phyloP scores from a whole-genome alignment of 108 stramenopile species.

The Nitzschia sp. region DNA sequence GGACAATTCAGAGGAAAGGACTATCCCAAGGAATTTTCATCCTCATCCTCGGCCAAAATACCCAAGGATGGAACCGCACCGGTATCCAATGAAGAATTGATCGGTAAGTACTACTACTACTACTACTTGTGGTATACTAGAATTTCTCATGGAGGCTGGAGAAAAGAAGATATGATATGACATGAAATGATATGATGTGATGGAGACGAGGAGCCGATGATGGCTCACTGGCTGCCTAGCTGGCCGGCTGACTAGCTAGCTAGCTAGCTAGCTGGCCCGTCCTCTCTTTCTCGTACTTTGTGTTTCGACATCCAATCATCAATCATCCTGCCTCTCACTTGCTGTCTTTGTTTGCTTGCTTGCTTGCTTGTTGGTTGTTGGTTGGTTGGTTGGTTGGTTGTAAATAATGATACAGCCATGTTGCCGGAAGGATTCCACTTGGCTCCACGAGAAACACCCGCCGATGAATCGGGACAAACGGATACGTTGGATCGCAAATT shows the following conservation, averaged over 20 bases:
- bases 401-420: slow-evolving; percentile 24
- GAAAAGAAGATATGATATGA: too few species aligned
- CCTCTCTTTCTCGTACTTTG: too few species aligned
- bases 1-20: slow-evolving; percentile 64
- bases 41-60: background rate
- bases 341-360: background rate
- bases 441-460: slow-evolving; percentile 82
- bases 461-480: slow-evolving; percentile 67
- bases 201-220: too few species aligned
- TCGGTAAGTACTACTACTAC: slow-evolving; percentile 63
- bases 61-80: background rate
- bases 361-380: too few species aligned
- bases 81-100: slow-evolving; percentile 58
- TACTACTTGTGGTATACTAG: too few species aligned
- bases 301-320: background rate
- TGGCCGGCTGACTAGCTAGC: too few species aligned
- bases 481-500: slow-evolving; percentile 69
- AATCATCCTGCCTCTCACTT: background rate
- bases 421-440: slow-evolving; percentile 65
- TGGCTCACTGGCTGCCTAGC: too few species aligned
- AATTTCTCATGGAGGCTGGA: too few species aligned
- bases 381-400: too few species aligned
- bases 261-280: too few species aligned
- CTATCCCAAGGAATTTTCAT: slow-evolving; percentile 61
- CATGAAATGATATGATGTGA: too few species aligned